These are phyloP conservation scores for Paulownia fortunei DNA, from an alignment of 257 asterid genomes.

Conservation along the genomic window DNA sequence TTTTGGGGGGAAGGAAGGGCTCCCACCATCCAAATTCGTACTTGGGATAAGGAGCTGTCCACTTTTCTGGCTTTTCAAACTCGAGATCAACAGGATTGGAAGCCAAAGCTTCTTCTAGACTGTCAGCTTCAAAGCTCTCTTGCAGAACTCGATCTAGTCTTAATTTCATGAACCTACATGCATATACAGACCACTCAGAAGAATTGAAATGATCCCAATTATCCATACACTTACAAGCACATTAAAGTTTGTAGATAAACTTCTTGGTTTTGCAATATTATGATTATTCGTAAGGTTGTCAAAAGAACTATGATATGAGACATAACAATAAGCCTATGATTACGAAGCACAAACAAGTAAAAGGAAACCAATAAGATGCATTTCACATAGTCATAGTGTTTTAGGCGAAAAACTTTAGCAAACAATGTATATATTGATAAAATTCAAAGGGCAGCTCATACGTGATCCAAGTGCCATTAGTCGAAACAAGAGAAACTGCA, in stretches of 20 bases:
- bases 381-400: not conserved
- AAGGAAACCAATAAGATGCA: slow-evolving; percentile 1
- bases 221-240: not conserved
- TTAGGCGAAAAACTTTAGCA: not conserved
- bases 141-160: slow-evolving; percentile 87
- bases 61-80: slow-evolving; percentile 79
- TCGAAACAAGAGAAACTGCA: slow-evolving; percentile 94
- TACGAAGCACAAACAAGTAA: not conserved
- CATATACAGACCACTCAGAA: slow-evolving; percentile 4
- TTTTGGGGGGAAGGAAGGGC: slow-evolving; percentile 64
- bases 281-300: not conserved
- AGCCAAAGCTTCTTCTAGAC: slow-evolving; percentile 81
- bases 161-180: slow-evolving; percentile 81
- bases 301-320: not conserved
- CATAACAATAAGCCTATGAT: not conserved
- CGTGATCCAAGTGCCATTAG: slow-evolving; percentile 95
- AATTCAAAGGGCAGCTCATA: slow-evolving; percentile 33
- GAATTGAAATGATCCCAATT: not conserved
- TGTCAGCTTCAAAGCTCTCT: slow-evolving; percentile 76
- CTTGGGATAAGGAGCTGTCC: slow-evolving; percentile 94
- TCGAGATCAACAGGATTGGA: slow-evolving; percentile 61
- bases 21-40: slow-evolving; percentile 94
- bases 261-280: not conserved
- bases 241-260: not conserved
- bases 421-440: not conserved